phyloP scores from a whole-genome alignment of 768 basidiomycete genomes.

The Collybia nuda region DNA sequence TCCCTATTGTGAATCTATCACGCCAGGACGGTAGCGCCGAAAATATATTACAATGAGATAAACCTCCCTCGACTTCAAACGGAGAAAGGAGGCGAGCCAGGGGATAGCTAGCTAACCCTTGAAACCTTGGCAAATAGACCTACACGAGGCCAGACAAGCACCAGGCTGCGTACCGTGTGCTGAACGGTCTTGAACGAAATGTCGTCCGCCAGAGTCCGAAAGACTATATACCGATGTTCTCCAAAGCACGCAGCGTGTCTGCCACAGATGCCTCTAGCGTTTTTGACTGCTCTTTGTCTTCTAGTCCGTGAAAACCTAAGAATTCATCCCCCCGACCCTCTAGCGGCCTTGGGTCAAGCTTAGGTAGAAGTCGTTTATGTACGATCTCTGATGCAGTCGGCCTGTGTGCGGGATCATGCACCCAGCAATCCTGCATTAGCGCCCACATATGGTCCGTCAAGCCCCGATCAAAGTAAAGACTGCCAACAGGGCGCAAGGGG shows the following conservation, averaged over 20 bases:
- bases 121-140: no score
- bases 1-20: no score
- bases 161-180: no score
- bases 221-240: conserved; percentile 1
- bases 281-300: background rate
- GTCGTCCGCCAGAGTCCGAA: background rate
- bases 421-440: conserved; percentile 6
- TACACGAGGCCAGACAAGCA: no score
- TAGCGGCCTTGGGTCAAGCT: background rate
- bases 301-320: conserved; percentile 3
- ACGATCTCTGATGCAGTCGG: conserved; percentile 1
- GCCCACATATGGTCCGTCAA: conserved; percentile 5
- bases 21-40: no score
- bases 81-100: no score
- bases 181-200: no score
- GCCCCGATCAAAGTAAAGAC: background rate
- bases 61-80: no score
- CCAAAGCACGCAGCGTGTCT: conserved; percentile 1
- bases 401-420: background rate
- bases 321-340: conserved; percentile 7
- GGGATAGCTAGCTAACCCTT: no score
- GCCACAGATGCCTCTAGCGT: background rate
- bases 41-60: no score
- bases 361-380: background rate
- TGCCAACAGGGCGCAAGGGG: background rate